Conservation (phyloP, 176 grass and related monocot genomes). For the Eragrostis curvula region DNA sequence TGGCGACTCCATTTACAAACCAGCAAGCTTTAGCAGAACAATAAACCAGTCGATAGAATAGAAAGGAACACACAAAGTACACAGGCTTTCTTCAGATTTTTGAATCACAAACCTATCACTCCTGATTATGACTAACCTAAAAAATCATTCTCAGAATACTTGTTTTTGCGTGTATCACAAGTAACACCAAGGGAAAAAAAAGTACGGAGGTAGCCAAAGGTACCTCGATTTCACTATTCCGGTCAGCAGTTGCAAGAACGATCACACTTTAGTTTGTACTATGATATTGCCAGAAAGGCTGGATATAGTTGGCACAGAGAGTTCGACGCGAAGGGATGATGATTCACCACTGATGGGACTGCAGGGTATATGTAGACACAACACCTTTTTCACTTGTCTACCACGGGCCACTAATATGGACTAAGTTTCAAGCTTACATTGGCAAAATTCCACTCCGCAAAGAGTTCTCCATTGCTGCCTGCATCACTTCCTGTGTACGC, state of each 20-base stretch:
- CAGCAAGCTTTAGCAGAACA: not conserved
- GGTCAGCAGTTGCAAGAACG: constrained; percentile 9
- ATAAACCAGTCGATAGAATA: not conserved
- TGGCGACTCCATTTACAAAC: not conserved
- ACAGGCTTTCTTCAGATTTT: not conserved
- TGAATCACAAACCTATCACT: not conserved
- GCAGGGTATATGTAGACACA: not conserved
- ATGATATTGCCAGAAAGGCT: not conserved
- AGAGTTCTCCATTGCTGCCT: not conserved
- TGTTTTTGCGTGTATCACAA: constrained; percentile 1
- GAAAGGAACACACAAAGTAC: not conserved
- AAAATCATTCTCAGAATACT: constrained; percentile 3
- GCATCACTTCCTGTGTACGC: not conserved
- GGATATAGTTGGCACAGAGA: not conserved
- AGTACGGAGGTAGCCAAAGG: not conserved
- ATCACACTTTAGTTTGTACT: not conserved
- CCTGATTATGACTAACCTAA: constrained; percentile 4
- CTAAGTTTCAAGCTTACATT: too few species aligned
- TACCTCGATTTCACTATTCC: not conserved
- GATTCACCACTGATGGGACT: not conserved
- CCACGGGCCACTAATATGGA: too few species aligned
- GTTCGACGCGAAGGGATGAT: not conserved
- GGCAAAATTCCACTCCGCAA: too few species aligned
- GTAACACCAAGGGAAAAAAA: constrained; percentile 13
- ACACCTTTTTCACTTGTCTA: constrained; percentile 2